phyloP scores from a whole-genome alignment of 768 basidiomycete genomes.

The Podaxis mareebaensis region DNA sequence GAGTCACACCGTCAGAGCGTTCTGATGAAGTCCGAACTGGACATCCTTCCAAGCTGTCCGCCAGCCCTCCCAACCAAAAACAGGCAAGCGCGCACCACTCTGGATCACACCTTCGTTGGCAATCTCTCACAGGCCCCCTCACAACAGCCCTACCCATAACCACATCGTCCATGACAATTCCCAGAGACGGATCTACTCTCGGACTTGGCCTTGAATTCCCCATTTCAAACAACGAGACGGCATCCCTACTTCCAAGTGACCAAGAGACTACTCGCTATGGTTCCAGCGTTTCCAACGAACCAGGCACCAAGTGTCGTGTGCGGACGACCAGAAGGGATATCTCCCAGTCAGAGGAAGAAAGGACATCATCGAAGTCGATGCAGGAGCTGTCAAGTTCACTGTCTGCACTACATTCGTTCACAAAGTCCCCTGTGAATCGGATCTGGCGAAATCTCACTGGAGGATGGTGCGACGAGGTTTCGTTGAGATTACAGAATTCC shows the following conservation, averaged over 20 bases:
- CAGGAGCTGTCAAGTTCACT: not conserved
- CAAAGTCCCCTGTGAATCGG: not conserved
- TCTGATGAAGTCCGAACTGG: too few relatives aligned
- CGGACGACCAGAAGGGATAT: not conserved
- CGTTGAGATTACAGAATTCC: slow-evolving; percentile 50
- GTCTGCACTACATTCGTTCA: not conserved
- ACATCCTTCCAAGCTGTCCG: too few relatives aligned
- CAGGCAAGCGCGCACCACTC: too few relatives aligned
- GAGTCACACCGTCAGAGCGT: too few relatives aligned
- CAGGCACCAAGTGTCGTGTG: not conserved
- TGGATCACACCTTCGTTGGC: too few relatives aligned
- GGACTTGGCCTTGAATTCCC: not conserved
- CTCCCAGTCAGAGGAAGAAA: not conserved
- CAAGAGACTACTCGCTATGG: not conserved
- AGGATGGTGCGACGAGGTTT: slow-evolving; percentile 15
- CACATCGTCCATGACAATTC: not conserved
- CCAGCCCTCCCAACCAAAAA: too few relatives aligned
- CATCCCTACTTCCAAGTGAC: not conserved
- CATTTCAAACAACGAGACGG: not conserved
- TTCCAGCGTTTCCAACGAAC: not conserved
- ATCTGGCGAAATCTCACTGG: not conserved
- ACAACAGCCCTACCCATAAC: too few relatives aligned
- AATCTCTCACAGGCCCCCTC: too few relatives aligned
- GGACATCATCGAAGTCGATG: not conserved
- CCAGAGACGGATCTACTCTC: not conserved